phyloP scores from a whole-genome alignment of 306 rosid genomes.

The Acacia melanoxylon region DNA sequence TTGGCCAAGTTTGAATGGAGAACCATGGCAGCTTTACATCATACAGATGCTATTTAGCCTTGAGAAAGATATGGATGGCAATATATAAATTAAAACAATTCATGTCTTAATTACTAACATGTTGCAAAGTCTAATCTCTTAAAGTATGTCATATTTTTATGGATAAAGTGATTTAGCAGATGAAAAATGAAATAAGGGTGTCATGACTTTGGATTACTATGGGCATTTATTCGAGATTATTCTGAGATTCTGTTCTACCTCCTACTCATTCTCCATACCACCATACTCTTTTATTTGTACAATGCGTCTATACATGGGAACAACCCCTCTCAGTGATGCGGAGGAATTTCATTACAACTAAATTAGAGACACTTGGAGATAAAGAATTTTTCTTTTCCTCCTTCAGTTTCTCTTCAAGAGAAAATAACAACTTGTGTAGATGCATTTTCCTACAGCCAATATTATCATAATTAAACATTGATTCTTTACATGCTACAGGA shows the following conservation, averaged over 20 bases:
- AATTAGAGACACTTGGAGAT: background rate
- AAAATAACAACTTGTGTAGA: background rate
- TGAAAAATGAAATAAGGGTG: background rate
- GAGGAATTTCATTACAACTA: background rate
- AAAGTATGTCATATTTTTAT: background rate
- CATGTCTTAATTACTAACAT: background rate
- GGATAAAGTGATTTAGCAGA: background rate
- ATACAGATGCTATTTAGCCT: background rate
- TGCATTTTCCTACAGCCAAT: background rate
- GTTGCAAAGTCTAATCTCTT: background rate
- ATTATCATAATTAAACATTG: background rate
- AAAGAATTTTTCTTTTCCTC: background rate
- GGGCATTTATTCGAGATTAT: background rate
- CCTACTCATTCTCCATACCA: background rate
- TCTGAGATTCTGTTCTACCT: background rate
- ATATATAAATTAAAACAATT: background rate
- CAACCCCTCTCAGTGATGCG: background rate
- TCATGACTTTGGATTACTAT: background rate
- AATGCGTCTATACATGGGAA: background rate
- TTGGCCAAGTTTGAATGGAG: background rate
- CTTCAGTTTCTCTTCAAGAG: background rate
- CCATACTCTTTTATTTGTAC: background rate
- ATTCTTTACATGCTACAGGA: background rate
- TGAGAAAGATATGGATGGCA: background rate
- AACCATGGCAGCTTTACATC: background rate